Percentiles rank a stretch among this genome's conserved stretches.
Evolutionary conservation across 2,329 filamentous ascomycete species (phyloP).

Genomic region (Cladosporium sphaerospermum): DNA sequence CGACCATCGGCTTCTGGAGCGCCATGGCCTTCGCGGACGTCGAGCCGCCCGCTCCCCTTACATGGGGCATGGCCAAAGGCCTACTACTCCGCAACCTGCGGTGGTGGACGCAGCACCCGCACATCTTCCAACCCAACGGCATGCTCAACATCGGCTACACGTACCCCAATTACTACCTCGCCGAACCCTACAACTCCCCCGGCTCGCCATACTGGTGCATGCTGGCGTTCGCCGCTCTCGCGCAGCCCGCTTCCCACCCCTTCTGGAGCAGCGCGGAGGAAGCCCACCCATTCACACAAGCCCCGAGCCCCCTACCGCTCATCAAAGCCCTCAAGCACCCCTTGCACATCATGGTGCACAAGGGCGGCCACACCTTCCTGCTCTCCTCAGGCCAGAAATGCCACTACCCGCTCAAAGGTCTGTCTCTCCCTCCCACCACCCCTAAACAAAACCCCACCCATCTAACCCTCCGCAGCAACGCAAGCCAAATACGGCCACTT

Average conservation of each 20-base stretch:
- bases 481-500: conserved; percentile 78
- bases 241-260: conserved; percentile 61
- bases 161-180: conserved; percentile 75
- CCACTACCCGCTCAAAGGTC: conserved; percentile 66
- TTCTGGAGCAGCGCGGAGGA: conserved; percentile 70
- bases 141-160: conserved; percentile 71
- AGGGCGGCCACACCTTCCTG: conserved; percentile 70
- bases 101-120: conserved; percentile 71
- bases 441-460: not conserved
- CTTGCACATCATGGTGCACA: conserved; percentile 61
- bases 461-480: conserved; percentile 43
- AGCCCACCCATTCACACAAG: conserved; percentile 43
- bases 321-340: conserved; percentile 60
- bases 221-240: conserved; percentile 68
- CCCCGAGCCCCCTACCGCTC: conserved; percentile 40
- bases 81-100: conserved; percentile 66
- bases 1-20: conserved; percentile 79
- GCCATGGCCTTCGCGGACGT: conserved; percentile 70
- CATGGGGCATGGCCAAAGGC: conserved; percentile 74
- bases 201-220: conserved; percentile 71
- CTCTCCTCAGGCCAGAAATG: conserved; percentile 73
- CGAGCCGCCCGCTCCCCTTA: conserved; percentile 63
- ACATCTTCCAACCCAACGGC: conserved; percentile 69
- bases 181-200: conserved; percentile 78
- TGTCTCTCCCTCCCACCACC: not conserved